These are phyloP conservation scores for Gossypium lobatum DNA, from an alignment of 441 rosid genomes.

Conservation along the genomic window DNA sequence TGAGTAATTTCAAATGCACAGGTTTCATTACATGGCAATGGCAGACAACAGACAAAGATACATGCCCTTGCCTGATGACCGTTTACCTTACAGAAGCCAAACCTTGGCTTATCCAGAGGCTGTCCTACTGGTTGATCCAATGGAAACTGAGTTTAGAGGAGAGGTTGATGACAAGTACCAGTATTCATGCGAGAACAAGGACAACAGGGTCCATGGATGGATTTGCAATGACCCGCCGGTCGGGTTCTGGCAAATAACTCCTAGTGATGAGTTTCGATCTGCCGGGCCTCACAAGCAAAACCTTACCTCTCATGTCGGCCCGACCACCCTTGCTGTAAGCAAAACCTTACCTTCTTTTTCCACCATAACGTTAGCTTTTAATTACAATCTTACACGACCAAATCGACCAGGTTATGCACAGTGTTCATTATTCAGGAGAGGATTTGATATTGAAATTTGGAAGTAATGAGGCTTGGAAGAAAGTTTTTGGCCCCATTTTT, in stretches of 20 bases:
- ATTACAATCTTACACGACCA: conserved; percentile 4
- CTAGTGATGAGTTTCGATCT: conserved; percentile 58
- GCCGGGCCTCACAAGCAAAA: conserved; percentile 65
- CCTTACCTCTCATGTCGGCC: conserved; percentile 67
- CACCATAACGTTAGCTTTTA: not conserved
- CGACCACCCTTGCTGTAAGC: conserved; percentile 53
- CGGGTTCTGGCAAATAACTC: conserved; percentile 71
- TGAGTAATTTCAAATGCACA: conserved; percentile 6
- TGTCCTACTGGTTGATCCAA: conserved; percentile 47
- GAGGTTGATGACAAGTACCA: conserved; percentile 80
- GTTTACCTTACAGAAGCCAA: conserved; percentile 41
- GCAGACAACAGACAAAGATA: conserved; percentile 59
- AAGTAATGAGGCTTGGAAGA: conserved; percentile 55
- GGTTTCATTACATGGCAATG: conserved; percentile 67
- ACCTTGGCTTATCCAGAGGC: conserved; percentile 65
- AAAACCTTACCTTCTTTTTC: not conserved
- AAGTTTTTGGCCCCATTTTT: conserved; percentile 62
- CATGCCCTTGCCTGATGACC: conserved; percentile 63
- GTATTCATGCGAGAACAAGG: conserved; percentile 52
- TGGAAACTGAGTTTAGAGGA: conserved; percentile 52
- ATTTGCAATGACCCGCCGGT: conserved; percentile 42
- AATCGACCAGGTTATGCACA: conserved; percentile 47
- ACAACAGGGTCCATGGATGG: conserved; percentile 60
- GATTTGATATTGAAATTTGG: conserved; percentile 43
- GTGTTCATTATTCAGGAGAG: conserved; percentile 58